Percentiles rank a stretch among this genome's conserved stretches.
Conservation (phyloP, 1,284 basidiomycete species). For the Cryptococcus sp. region DNA sequence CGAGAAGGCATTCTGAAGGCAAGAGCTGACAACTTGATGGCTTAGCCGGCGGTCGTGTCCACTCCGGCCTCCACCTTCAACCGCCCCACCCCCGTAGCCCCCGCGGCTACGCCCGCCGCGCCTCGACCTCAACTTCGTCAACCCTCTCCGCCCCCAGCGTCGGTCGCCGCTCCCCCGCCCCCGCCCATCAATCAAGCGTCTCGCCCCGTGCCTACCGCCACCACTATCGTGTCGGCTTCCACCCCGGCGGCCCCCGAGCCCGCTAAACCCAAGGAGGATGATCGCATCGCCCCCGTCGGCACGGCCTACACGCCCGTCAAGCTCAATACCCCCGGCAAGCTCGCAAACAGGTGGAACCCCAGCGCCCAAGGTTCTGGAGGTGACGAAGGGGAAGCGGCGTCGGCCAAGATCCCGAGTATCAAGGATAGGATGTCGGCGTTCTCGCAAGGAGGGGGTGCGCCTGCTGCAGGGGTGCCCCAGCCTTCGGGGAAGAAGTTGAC, state of each 20-base stretch:
- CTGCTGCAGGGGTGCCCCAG: slow-evolving; percentile 16
- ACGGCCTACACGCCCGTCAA: slow-evolving; percentile 84
- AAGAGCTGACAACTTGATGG: background rate
- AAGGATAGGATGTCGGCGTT: slow-evolving; percentile 46
- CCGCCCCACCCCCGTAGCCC: slow-evolving; percentile 45
- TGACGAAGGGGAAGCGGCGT: slow-evolving; percentile 40
- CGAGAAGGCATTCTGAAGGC: background rate
- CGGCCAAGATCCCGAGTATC: slow-evolving; percentile 30
- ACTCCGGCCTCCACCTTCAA: slow-evolving; percentile 30
- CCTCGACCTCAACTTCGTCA: slow-evolving; percentile 52
- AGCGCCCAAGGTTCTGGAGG: slow-evolving; percentile 51
- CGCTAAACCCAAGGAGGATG: slow-evolving; percentile 68
- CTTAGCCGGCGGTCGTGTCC: slow-evolving; percentile 29
- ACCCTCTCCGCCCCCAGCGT: slow-evolving; percentile 55
- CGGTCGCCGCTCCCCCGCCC: slow-evolving; percentile 48
- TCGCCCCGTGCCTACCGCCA: slow-evolving; percentile 16
- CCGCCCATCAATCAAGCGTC: slow-evolving; percentile 22
- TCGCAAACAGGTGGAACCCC: slow-evolving; percentile 71
- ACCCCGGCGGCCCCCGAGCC: slow-evolving; percentile 42
- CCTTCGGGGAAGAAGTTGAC: slow-evolving; percentile 67
- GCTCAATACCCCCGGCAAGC: slow-evolving; percentile 70
- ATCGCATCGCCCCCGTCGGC: slow-evolving; percentile 75
- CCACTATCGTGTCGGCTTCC: slow-evolving; percentile 26
- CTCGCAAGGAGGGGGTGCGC: slow-evolving; percentile 25
- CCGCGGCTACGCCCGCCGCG: slow-evolving; percentile 49